Percentiles rank a stretch among this genome's conserved stretches.
Evolutionary conservation across 2,329 filamentous ascomycete genomes (phyloP).

Genomic region (Dothideomycetes sp.): DNA sequence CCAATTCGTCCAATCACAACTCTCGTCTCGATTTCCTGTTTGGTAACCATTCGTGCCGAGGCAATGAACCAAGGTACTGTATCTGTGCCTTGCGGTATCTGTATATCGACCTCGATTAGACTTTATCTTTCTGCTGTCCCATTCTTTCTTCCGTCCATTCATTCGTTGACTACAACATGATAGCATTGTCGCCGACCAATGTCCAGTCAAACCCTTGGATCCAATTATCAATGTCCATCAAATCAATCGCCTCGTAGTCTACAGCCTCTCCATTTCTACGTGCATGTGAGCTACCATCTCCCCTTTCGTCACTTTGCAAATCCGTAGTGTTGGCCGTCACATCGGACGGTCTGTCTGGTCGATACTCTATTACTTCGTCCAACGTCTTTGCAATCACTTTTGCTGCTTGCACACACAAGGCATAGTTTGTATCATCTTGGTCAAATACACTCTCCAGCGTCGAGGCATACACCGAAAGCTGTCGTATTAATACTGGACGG

Average conservation of each 20-base stretch:
- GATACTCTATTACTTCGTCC: constrained; percentile 18
- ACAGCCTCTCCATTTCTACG: background rate
- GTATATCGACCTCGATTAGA: too few relatives aligned
- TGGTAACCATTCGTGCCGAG: too few relatives aligned
- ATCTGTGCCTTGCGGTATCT: too few relatives aligned
- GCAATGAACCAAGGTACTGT: too few relatives aligned
- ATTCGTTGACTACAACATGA: too few relatives aligned
- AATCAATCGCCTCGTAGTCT: background rate
- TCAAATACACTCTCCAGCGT: constrained; percentile 18
- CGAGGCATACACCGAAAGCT: constrained; percentile 18
- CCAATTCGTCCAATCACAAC: too few relatives aligned
- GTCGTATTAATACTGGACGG: constrained; percentile 16
- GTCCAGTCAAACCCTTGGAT: background rate
- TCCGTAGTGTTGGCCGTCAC: background rate
- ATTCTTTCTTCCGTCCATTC: too few relatives aligned
- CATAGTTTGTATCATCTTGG: constrained; percentile 17
- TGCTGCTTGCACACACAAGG: constrained; percentile 17
- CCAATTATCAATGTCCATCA: constrained; percentile 2
- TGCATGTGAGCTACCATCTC: too few relatives aligned
- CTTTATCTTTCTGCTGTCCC: too few relatives aligned
- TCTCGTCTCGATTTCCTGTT: too few relatives aligned
- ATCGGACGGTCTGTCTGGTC: background rate
- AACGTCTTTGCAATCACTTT: constrained; percentile 15
- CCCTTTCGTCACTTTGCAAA: too few relatives aligned
- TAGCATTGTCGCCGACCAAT: too few relatives aligned